Evolutionary conservation across 2,329 filamentous ascomycete genomes (phyloP), one percentile per base, ranked within the genome.

Genomic region (Trichoderma sp.): DNA sequence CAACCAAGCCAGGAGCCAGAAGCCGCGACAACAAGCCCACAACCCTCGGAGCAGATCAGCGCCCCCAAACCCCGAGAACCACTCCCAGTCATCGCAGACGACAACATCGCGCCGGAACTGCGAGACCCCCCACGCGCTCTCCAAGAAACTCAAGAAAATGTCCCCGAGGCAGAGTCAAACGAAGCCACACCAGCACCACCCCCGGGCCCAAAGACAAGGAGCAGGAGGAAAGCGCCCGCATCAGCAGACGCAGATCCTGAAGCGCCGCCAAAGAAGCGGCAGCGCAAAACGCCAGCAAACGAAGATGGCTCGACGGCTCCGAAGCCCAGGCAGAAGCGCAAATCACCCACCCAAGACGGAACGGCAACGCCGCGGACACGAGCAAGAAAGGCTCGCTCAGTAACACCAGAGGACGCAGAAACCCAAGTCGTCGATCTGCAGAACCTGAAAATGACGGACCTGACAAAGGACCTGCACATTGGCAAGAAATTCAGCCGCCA

Each of bases 401-500:
- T 77, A 3, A 89, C 88, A 0, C 88, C 88, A 1, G 86, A 89
- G 61, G 85, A 88, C 68, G 85, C 87, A 3, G 88, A 90, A 71
- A 75, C 77, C 26, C 81, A 84, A 65, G 75, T 83, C 67, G 88
- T 94, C 63, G 89, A 93, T 72, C 80, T 86, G 24, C 83, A 84
- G 26, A 83, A 82, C 3, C 83, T 90, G 28, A 91, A 86, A 62
- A 92, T 95, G 87, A 84, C 83, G 50, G 89, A 92, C 65, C 77
- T 95, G 3, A 90, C 87, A 57, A 85, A 83, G 67, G 89, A 92
- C 71, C 79, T 90, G 60, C 83, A 83, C 24, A 88, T 89, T 64
- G 91, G 91, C 65, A 91, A 90, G 74, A 88, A 89, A 66, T 93
- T 92, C 64, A 88, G 88, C 71, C 84, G 88, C 3, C 90, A 92